Conservation (phyloP, 352 stramenopile genomes). For the Aphanomyces invadans region DNA sequence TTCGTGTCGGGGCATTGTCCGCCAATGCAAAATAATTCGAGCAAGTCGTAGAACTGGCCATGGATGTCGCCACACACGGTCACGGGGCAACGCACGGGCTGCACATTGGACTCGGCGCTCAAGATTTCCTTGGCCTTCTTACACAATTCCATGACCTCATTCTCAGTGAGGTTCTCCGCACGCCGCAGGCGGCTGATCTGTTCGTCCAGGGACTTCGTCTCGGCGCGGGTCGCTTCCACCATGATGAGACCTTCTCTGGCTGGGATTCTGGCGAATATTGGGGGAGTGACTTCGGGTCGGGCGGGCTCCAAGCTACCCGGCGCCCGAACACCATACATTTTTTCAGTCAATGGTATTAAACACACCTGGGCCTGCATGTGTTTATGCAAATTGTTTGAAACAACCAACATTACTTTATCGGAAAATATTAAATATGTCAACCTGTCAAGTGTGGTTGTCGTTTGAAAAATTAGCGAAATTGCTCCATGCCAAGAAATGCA, state of each 20-base stretch:
- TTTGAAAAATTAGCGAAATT: too few relatives aligned
- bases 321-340: background rate
- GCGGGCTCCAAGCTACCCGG: background rate
- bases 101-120: slow-evolving; percentile 74
- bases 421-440: too few relatives aligned
- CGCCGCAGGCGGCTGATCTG: slow-evolving; percentile 76
- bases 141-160: slow-evolving; percentile 84
- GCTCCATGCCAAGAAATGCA: too few relatives aligned
- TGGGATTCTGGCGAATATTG: slow-evolving; percentile 9
- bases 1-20: slow-evolving; percentile 81
- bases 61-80: slow-evolving; percentile 86
- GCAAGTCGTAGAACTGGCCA: slow-evolving; percentile 84
- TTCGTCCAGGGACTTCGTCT: slow-evolving; percentile 65
- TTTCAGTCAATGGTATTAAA: background rate
- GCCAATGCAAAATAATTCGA: slow-evolving; percentile 86
- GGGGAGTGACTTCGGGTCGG: slow-evolving; percentile 13
- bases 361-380: too few relatives aligned
- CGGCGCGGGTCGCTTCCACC: slow-evolving; percentile 10
- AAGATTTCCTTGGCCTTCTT: slow-evolving; percentile 87
- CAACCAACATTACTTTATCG: too few relatives aligned
- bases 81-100: slow-evolving; percentile 77
- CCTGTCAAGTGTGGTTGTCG: too few relatives aligned
- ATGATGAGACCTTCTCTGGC: background rate
- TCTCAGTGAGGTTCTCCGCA: slow-evolving; percentile 84
- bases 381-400: too few relatives aligned